Evolutionary conservation across 2,329 filamentous ascomycete genomes (phyloP).

Genomic region (Lasiodiplodia hormozganensis): DNA sequence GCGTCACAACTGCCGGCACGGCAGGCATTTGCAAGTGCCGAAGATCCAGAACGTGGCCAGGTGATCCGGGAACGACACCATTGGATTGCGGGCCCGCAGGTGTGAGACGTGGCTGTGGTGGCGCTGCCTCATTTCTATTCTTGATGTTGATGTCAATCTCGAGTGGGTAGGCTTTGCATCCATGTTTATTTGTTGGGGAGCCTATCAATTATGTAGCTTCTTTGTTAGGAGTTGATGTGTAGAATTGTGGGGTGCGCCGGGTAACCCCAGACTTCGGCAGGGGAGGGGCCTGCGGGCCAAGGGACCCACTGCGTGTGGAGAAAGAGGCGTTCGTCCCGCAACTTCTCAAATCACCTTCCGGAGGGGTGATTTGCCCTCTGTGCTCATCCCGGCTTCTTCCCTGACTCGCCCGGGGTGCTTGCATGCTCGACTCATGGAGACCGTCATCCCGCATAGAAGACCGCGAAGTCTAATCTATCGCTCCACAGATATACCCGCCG

Average conservation of each 20-base stretch:
- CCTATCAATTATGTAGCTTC: neutral
- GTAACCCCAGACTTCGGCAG: constrained; percentile 11
- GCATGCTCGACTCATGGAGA: neutral
- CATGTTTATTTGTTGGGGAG: too few species aligned
- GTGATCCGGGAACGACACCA: too few species aligned
- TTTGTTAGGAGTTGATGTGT: neutral
- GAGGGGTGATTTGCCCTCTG: neutral
- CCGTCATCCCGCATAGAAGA: neutral
- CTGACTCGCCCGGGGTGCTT: neutral
- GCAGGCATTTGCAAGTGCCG: constrained; percentile 13
- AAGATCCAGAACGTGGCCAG: neutral
- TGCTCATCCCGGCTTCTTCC: neutral
- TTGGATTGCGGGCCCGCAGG: too few species aligned
- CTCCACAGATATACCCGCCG: constrained; percentile 17
- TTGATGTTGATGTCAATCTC: too few species aligned
- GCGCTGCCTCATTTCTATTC: too few species aligned
- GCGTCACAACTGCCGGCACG: constrained; percentile 11
- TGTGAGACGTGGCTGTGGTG: too few species aligned
- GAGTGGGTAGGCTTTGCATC: too few species aligned
- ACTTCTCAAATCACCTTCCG: neutral
- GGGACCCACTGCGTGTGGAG: neutral
- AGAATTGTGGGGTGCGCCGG: constrained; percentile 10
- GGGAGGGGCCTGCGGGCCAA: neutral
- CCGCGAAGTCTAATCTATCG: neutral
- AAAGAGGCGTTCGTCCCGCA: constrained; percentile 14